Base-by-base conservation (phyloP, 331 rosid species). In the Pyrus hybrid region DNA sequence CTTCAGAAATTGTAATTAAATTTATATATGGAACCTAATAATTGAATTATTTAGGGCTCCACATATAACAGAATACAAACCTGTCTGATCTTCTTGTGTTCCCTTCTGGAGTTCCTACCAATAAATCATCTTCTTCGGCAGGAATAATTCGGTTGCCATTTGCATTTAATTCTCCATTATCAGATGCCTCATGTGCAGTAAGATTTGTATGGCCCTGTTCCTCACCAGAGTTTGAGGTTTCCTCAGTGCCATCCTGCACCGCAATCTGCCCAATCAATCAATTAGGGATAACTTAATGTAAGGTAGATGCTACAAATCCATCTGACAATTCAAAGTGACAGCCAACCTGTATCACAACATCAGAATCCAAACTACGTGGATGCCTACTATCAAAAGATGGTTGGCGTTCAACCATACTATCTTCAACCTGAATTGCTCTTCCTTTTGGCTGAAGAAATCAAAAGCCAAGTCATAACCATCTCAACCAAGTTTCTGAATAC, bases 271-370 rank as follows among this genome's bases (percentile, higher is more conserved):
- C 79, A 85, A 76, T 28, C 57, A 78, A 30, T 26, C 17, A 62
- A 29, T 69, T 63, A 74, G 69, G 32, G 25, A 43, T 13, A 66
- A 29, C 51, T 63, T 8, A 53, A 70, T 37, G 21, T 49, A 67
- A 64, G n/a, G n/a, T 70, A 70, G 68, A 66, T 56, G 78, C 72
- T 72, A 45, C 73, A 81, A 28, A 67, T 77, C 29, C 63, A 63
- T 70, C 54, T 65, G 64, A 67, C 57, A 72, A 64, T 53, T 77
- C 26, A 58, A 68, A 60, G 71, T 54, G 63, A 73, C 64, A 60
- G 63, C 80, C 68, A 41, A 91, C 96, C 94, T 91, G 88, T 84
- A 91, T 89, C 72, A 91, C 83, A 66, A 89, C 93, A 85, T 87
- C 87, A 68, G 91, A 81, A 80, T 87, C 89, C 84, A 83, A 80